phyloP scores from a whole-genome alignment of 768 basidiomycete species.

The Leucogyrophana mollusca region DNA sequence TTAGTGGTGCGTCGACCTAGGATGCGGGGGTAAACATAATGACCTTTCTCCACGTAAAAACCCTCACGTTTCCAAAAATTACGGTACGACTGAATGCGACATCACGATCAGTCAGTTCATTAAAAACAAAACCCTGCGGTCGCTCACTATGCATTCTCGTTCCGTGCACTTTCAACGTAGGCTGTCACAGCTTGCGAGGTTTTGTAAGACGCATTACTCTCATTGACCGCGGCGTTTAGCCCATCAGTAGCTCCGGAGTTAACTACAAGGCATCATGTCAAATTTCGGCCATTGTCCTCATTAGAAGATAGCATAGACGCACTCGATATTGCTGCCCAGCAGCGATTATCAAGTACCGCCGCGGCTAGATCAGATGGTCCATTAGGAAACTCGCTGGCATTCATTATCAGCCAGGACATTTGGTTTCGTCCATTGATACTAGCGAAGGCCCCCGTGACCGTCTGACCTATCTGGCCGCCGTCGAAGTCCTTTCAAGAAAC shows the following conservation, averaged over 20 bases:
- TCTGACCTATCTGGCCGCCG: constrained; percentile 48
- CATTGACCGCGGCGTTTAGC: constrained; percentile 34
- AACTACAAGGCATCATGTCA: too few relatives aligned
- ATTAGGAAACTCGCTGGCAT: constrained; percentile 43
- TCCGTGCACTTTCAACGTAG: constrained; percentile 48
- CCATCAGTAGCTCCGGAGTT: constrained; percentile 39
- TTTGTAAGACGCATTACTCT: constrained; percentile 44
- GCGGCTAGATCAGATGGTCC: constrained; percentile 41
- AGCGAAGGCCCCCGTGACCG: constrained; percentile 39
- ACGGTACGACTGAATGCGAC: constrained; percentile 14
- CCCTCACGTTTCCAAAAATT: constrained; percentile 12
- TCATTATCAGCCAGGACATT: constrained; percentile 45
- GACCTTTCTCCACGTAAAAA: not conserved
- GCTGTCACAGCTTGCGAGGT: constrained; percentile 49
- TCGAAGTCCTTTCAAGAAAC: constrained; percentile 71
- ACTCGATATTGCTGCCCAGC: constrained; percentile 59
- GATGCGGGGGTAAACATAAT: not conserved
- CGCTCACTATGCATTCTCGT: constrained; percentile 58
- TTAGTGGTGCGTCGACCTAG: constrained; percentile 32
- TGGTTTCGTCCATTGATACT: constrained; percentile 26
- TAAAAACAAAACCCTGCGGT: not conserved
- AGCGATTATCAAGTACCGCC: constrained; percentile 47
- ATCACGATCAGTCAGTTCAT: not conserved
- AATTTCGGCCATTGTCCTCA: too few relatives aligned
- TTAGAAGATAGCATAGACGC: constrained; percentile 17